Evolutionary conservation across 192 early-diverging fungal genomes (phyloP).

Genomic region (Coemansia sp.): DNA sequence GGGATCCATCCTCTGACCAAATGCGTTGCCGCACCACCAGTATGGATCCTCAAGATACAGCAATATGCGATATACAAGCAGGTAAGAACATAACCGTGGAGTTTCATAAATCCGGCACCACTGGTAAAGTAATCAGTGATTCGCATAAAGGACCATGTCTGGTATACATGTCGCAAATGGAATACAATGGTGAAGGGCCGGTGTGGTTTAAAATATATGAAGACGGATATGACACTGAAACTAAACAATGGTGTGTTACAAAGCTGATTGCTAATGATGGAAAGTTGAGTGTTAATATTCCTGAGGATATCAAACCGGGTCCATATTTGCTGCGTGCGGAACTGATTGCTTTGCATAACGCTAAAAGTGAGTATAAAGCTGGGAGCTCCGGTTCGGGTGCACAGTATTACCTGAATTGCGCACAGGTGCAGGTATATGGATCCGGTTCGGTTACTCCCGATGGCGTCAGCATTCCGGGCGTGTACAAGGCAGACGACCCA

Average conservation of each 20-base stretch:
- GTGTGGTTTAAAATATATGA: constrained; percentile 10
- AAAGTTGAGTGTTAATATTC: background rate
- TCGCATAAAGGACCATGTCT: constrained; percentile 3
- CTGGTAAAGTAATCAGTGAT: background rate
- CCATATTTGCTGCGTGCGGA: background rate
- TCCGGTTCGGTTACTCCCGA: background rate
- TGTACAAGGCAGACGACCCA: constrained; percentile 2
- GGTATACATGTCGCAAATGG: constrained; percentile 8
- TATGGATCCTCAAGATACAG: background rate
- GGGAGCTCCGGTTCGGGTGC: background rate
- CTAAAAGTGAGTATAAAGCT: background rate
- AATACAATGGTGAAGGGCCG: background rate
- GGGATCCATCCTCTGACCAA: background rate
- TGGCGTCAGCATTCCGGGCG: background rate
- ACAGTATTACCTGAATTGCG: constrained; percentile 5
- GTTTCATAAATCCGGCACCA: background rate
- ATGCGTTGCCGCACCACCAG: background rate
- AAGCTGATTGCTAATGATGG: background rate
- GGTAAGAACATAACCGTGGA: background rate
- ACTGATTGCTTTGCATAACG: background rate
- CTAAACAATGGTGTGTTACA: background rate
- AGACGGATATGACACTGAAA: background rate
- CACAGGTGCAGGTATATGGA: background rate
- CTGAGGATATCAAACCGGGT: background rate
- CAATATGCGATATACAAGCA: background rate